Conservation (phyloP, 2,329 filamentous ascomycete species). For the Plenodomus tracheiphilus region DNA sequence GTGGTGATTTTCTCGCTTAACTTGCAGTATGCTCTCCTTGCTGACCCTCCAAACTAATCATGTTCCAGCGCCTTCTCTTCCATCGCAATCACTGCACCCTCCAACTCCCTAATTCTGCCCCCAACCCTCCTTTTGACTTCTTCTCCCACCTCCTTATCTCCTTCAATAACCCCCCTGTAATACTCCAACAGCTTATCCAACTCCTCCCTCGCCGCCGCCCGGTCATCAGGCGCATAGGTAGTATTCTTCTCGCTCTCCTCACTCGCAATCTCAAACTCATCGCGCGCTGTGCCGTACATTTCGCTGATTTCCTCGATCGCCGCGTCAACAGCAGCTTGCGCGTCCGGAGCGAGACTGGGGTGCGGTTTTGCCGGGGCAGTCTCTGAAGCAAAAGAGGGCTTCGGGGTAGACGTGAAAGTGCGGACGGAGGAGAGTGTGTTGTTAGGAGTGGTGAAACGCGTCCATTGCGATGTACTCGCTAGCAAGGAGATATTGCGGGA, state of each 20-base stretch:
- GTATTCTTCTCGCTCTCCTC: slow-evolving; percentile 59
- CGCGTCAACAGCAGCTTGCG: slow-evolving; percentile 29
- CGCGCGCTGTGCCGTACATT: slow-evolving; percentile 44
- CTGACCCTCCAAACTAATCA: slow-evolving; percentile 45
- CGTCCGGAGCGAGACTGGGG: slow-evolving; percentile 19
- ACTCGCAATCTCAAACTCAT: slow-evolving; percentile 55
- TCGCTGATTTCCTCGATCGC: slow-evolving; percentile 42
- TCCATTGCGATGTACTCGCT: slow-evolving; percentile 34
- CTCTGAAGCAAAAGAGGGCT: slow-evolving; percentile 2
- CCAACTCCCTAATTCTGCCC: slow-evolving; percentile 57
- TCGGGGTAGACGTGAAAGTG: slow-evolving; percentile 28
- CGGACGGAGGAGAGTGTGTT: slow-evolving; percentile 37
- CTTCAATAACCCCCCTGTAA: slow-evolving; percentile 49
- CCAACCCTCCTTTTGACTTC: slow-evolving; percentile 57
- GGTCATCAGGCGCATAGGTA: slow-evolving; percentile 59
- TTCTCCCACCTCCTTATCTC: slow-evolving; percentile 47
- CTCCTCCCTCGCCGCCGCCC: slow-evolving; percentile 57
- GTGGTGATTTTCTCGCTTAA: too few species aligned
- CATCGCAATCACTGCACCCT: slow-evolving; percentile 55
- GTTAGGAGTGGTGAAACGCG: slow-evolving; percentile 32
- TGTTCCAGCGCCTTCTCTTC: slow-evolving; percentile 56
- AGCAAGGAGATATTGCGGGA: slow-evolving; percentile 28
- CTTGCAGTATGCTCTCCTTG: too few species aligned
- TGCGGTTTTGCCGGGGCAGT: slow-evolving; percentile 1
- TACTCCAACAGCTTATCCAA: slow-evolving; percentile 54